phyloP scores from a whole-genome alignment of 192 early-diverging fungal genomes.

The Coemansia sp. region DNA sequence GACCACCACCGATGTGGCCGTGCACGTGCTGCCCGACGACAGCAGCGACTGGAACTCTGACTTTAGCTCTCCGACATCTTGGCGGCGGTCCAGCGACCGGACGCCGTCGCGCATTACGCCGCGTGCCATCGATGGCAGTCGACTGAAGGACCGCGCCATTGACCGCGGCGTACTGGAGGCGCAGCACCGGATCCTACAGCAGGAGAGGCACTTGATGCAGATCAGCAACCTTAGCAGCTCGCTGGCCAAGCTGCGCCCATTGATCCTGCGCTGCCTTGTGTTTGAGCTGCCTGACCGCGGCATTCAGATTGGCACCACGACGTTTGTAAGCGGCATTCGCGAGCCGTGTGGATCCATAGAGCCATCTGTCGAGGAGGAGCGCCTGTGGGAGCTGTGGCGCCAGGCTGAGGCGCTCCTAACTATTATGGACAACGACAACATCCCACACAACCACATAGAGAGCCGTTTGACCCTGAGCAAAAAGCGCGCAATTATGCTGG shows the following conservation, averaged over 20 bases:
- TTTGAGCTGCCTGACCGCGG: slow-evolving; percentile 55
- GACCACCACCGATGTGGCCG: slow-evolving; percentile 28
- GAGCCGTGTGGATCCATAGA: slow-evolving; percentile 51
- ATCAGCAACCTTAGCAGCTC: slow-evolving; percentile 45
- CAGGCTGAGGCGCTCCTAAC: slow-evolving; percentile 54
- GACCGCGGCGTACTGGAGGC: slow-evolving; percentile 54
- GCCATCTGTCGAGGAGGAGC: slow-evolving; percentile 53
- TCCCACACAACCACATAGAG: slow-evolving; percentile 33
- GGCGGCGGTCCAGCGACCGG: slow-evolving; percentile 46
- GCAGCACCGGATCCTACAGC: slow-evolving; percentile 51
- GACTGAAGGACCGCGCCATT: slow-evolving; percentile 52
- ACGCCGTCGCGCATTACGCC: slow-evolving; percentile 28
- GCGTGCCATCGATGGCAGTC: slow-evolving; percentile 30
- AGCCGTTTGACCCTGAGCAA: slow-evolving; percentile 50
- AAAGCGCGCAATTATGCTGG: slow-evolving; percentile 55
- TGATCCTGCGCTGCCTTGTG: slow-evolving; percentile 51
- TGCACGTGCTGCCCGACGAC: slow-evolving; percentile 49
- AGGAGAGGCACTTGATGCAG: slow-evolving; percentile 50
- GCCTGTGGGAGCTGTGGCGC: slow-evolving; percentile 56
- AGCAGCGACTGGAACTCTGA: slow-evolving; percentile 58
- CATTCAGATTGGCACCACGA: slow-evolving; percentile 41
- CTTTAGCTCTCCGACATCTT: slow-evolving; percentile 56
- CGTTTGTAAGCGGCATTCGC: slow-evolving; percentile 43
- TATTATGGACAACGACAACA: slow-evolving; percentile 55
- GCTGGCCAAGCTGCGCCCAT: slow-evolving; percentile 44